A percentile compares a stretch with the other conserved stretches of the same genome.
Evolutionary conservation across 169 alveolate species (phyloP).

Genomic region (Cyclospora cayetanensis): DNA sequence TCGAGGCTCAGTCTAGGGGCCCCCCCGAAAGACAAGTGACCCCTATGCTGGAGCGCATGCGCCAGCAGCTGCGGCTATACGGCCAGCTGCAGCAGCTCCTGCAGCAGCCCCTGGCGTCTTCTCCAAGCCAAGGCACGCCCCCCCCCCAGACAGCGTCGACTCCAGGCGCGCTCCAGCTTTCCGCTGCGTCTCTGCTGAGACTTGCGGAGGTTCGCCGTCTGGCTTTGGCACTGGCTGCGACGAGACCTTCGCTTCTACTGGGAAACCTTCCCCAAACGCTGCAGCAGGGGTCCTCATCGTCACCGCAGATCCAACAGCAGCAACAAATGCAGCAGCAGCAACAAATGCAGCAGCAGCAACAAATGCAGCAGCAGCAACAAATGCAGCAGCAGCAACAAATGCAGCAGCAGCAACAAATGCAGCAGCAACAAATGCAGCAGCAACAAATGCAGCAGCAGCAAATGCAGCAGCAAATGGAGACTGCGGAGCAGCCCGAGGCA

Average conservation of each 20-base stretch:
- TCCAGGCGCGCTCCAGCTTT: neutral
- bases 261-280: no score
- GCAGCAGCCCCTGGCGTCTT: conserved; percentile 5
- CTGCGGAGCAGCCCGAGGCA: no score
- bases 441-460: conserved; percentile 4
- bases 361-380: neutral
- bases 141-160: neutral
- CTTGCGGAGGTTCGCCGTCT: conserved; percentile 28
- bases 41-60: neutral
- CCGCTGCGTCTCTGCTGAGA: conserved; percentile 24
- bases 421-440: neutral
- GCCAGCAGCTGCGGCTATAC: conserved; percentile 3
- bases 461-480: neutral
- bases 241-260: no score
- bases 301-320: neutral
- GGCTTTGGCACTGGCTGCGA: conserved; percentile 16
- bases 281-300: neutral
- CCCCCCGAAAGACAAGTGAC: neutral
- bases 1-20: neutral
- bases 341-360: conserved; percentile 2
- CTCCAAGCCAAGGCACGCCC: neutral
- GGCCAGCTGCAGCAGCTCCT: conserved; percentile 17
- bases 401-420: conserved; percentile 33
- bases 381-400: neutral
- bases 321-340: conserved; percentile 12